Evolutionary conservation across 306 rosid genomes (phyloP).

Genomic region (Carpinus viminea): DNA sequence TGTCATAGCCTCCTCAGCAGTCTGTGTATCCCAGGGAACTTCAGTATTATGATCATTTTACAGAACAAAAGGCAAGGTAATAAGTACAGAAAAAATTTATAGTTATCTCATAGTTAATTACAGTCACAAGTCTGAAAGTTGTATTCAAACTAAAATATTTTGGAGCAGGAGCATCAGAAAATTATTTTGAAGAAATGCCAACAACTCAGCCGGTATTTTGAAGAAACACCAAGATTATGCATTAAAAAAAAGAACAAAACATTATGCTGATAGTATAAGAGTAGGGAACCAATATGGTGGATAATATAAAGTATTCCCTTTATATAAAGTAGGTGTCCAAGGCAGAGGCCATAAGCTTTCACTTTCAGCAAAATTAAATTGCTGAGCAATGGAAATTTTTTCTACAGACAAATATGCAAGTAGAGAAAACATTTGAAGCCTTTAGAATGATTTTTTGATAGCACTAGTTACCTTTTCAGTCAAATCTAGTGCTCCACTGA

Average conservation of each 20-base stretch:
- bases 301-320: background rate
- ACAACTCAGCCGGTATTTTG: background rate
- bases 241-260: background rate
- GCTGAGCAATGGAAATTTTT: background rate
- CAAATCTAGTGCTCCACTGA: conserved; percentile 93
- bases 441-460: conserved; percentile 6
- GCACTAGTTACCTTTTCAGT: conserved; percentile 71
- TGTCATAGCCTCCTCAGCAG: conserved; percentile 68
- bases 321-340: background rate
- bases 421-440: background rate
- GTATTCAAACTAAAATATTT: conserved; percentile 7
- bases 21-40: conserved; percentile 45
- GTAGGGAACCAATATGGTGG: background rate
- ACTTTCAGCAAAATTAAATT: background rate
- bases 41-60: conserved; percentile 18
- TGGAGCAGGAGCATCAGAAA: conserved; percentile 6
- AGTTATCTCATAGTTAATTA: conserved; percentile 13
- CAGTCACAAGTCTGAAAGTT: conserved; percentile 21
- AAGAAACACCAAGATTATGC: conserved; percentile 2
- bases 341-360: background rate
- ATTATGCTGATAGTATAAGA: background rate
- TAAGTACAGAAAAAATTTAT: conserved; percentile 6
- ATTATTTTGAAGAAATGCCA: conserved; percentile 9
- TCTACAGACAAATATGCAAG: background rate
- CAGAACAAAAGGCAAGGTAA: conserved; percentile 22